Evolutionary conservation across 2,329 filamentous ascomycete species (phyloP).

Genomic region (Conoideocrella luteorostrata): DNA sequence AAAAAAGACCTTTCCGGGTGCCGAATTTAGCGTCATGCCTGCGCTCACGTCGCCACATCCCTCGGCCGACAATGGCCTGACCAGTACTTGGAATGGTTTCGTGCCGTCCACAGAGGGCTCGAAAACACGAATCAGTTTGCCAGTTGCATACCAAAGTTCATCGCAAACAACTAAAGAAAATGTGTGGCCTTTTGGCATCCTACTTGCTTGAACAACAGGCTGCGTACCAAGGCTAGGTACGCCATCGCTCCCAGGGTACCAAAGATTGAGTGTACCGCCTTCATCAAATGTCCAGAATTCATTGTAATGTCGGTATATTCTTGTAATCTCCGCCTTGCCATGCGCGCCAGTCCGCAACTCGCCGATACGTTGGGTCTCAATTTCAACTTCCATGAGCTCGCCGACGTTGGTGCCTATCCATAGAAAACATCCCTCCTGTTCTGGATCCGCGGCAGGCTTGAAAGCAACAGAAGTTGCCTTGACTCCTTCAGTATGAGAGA

Average conservation of each 20-base stretch:
- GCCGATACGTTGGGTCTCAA: constrained; percentile 64
- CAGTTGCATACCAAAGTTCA: constrained; percentile 79
- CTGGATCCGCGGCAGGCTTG: constrained; percentile 70
- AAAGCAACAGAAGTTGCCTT: constrained; percentile 79
- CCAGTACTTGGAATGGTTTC: constrained; percentile 66
- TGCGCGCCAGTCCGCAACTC: constrained; percentile 66
- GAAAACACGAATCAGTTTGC: constrained; percentile 83
- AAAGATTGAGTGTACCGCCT: constrained; percentile 77
- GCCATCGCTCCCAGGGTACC: constrained; percentile 68
- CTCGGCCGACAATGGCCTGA: constrained; percentile 62
- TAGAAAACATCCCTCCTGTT: constrained; percentile 72
- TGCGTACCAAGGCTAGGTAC: constrained; percentile 68
- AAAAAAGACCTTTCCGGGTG: constrained; percentile 77
- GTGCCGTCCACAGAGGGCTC: constrained; percentile 63
- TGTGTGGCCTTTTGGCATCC: constrained; percentile 72
- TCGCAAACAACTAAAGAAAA: constrained; percentile 85
- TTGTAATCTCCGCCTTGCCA: constrained; percentile 69
- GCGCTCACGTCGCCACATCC: constrained; percentile 82
- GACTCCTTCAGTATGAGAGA: constrained; percentile 77
- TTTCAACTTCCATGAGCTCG: constrained; percentile 84
- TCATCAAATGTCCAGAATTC: constrained; percentile 95
- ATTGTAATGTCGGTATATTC: constrained; percentile 78
- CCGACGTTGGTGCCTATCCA: constrained; percentile 90
- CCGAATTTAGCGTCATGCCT: constrained; percentile 66
- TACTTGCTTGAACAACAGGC: constrained; percentile 63